Base-by-base conservation (phyloP, 2,329 filamentous ascomycete genomes). In the Didymellaceae sp. region DNA sequence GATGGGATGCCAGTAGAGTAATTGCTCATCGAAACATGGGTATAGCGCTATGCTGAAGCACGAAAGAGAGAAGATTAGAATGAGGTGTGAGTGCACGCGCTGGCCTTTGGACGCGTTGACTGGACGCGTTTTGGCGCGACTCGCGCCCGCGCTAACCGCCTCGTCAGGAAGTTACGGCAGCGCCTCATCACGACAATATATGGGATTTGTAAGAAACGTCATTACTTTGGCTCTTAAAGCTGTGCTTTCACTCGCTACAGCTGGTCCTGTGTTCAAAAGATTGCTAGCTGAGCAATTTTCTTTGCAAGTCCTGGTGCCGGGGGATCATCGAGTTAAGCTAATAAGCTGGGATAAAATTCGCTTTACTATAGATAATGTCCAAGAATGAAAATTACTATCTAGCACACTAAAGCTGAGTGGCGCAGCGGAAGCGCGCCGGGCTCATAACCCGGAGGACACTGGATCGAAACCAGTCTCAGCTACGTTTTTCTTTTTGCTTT, bases 1-100 rank as follows among this genome's bases (percentile, higher is more conserved):
- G 78, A 75, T 3, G 76, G 74, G 25, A 76, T 65, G n/a, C 55
- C 62, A 21, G 57, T 54, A 34, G 65, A 69, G 32, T 69, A 65
- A 28, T 45, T 59, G 51, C 58, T 69, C 67, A 70, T 70, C 41
- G 55, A 43, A 34, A 45, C 26, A 39, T 22, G 38, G 14, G 17
- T 30, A 37, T 20, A 41, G 39, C 39, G 50, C 48, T 44, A 30
- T 52, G 17, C 44, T 25, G 16, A 26, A 32, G 43, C 45, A 26
- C 21, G 41, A 21, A 26, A 26, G 2, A 6, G 40, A 5, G 13
- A 14, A 41, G 37, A 20, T 17, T n/a, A 25, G 20, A 16, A 31
- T 13, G 30, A 35, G 26, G 37, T 31, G 21, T 8, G 21, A 21
- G 35, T 28, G 40, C 31, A 17, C 45, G 43, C n/a, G 22, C 33